Percentiles rank a stretch among this genome's conserved stretches.
Evolutionary conservation across 2,329 filamentous ascomycete genomes (phyloP).

Genomic region (Juglanconis juglandina): DNA sequence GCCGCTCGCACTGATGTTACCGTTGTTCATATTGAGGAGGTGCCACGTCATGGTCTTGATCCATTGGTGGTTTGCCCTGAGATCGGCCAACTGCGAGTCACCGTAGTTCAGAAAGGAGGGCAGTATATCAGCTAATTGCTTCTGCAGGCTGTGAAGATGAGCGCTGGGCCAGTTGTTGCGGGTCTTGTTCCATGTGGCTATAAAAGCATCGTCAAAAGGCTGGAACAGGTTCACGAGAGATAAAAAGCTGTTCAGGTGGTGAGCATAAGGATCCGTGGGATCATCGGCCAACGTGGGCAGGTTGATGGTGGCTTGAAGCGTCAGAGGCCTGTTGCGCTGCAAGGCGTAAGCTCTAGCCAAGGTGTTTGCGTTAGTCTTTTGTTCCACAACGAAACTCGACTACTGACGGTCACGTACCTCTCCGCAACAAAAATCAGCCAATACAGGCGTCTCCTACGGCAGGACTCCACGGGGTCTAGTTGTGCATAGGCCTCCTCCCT

Average conservation of each 20-base stretch:
- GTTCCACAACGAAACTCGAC: background rate
- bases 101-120: slow-evolving; percentile 49
- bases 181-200: slow-evolving; percentile 65
- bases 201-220: slow-evolving; percentile 63
- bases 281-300: slow-evolving; percentile 62
- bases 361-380: slow-evolving; percentile 19
- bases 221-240: slow-evolving; percentile 61
- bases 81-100: slow-evolving; percentile 53
- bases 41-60: slow-evolving; percentile 64
- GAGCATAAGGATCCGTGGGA: slow-evolving; percentile 50
- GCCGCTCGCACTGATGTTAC: slow-evolving; percentile 44
- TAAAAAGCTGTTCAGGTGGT: slow-evolving; percentile 55
- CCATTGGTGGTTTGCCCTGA: slow-evolving; percentile 61
- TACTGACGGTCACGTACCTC: slow-evolving; percentile 45
- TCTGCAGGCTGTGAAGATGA: slow-evolving; percentile 57
- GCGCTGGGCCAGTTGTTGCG: slow-evolving; percentile 53
- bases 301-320: slow-evolving; percentile 66
- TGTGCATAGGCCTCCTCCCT: slow-evolving; percentile 61
- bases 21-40: slow-evolving; percentile 54
- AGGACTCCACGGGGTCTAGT: slow-evolving; percentile 56
- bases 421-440: slow-evolving; percentile 73
- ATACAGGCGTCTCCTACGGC: slow-evolving; percentile 64
- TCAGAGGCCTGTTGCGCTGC: slow-evolving; percentile 65
- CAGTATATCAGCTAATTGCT: slow-evolving; percentile 56
- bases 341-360: slow-evolving; percentile 62